Evolutionary conservation across 1,284 basidiomycete genomes (phyloP), one percentile per base, ranked within the genome.

Genomic region (Cryptococcus amylolentus): DNA sequence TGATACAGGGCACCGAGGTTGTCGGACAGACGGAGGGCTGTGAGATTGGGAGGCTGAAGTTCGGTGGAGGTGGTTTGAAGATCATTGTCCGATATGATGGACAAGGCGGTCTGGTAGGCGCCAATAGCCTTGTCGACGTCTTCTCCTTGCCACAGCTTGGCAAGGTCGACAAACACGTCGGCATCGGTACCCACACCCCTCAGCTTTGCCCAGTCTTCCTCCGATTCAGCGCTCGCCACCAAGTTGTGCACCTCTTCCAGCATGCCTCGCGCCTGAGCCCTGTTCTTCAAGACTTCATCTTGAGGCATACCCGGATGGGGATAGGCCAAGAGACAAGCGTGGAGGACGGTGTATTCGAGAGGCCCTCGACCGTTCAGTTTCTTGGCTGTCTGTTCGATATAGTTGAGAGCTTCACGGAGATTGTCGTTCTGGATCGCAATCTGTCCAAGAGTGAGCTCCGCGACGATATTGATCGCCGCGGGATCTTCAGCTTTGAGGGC

Each of bases 101-200:
- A 61, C n/a, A 86, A 73, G 0, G 91, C 89, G 56, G 89, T 86
- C 60, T 83, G 83, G 55, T 91, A 83, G 1, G 88, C 86, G 54
- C 83, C 85, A 20, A 84, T 79, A 55, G 87, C 86, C 57, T 86
- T 84, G 38, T 89, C 88, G 10, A 86, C 64, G 68, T 82, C 87
- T 60, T 92, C 90, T 1, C 83, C 85, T 68, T 89, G 88, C 88
- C 90, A 95, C 50, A 96, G 74, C 54, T 86, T 84, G 5, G 89
- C 90, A 57, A 96, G 86, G 73, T 96, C 92, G 37, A 87, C 78
- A 64, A 90, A 87, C 80, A 94, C 84, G 55, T 93, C 88, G 47
- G 87, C 78, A 68, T 97, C 93, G 13, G 86, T 84, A 0, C 81
- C 80, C 47, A 91, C 81, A 38, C 81, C 82, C 16, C 84, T 81